These are phyloP conservation scores for Phaeosphaeriaceae sp. DNA, from an alignment of 2,329 filamentous ascomycete species.

Conservation along the genomic window DNA sequence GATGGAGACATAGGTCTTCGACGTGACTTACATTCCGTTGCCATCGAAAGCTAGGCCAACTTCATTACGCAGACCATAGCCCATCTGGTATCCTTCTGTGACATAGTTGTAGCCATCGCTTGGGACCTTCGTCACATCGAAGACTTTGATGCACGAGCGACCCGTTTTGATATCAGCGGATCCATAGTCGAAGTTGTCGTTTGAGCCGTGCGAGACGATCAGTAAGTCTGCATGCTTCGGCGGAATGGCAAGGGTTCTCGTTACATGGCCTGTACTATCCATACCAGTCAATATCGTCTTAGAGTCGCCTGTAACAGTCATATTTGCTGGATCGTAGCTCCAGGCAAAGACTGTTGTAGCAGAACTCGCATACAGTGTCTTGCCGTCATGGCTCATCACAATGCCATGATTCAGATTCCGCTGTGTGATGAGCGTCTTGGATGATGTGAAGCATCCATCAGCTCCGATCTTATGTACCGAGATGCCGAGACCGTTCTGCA, in stretches of 20 bases:
- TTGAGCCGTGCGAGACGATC: conserved; percentile 70
- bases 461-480: conserved; percentile 48
- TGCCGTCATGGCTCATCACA: conserved; percentile 33
- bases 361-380: conserved; percentile 39
- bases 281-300: conserved; percentile 32
- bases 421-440: conserved; percentile 29
- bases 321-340: conserved; percentile 31
- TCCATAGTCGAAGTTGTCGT: conserved; percentile 65
- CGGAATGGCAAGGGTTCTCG: conserved; percentile 31
- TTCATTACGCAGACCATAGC: conserved; percentile 74
- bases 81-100: conserved; percentile 57
- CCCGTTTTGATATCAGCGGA: conserved; percentile 61
- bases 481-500: conserved; percentile 49
- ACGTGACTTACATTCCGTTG: conserved; percentile 56
- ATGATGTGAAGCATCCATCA: conserved; percentile 35
- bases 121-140: conserved; percentile 52
- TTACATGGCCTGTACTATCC: conserved; percentile 35
- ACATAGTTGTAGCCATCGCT: conserved; percentile 50
- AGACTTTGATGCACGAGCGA: conserved; percentile 68
- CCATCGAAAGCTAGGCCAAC: conserved; percentile 66
- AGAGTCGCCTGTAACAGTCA: conserved; percentile 39
- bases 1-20: neutral
- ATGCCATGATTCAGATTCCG: conserved; percentile 41
- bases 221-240: conserved; percentile 54
- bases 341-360: conserved; percentile 34